phyloP scores from a whole-genome alignment of 176 grass and related monocot species.

The Thinopyrum elongatum region DNA sequence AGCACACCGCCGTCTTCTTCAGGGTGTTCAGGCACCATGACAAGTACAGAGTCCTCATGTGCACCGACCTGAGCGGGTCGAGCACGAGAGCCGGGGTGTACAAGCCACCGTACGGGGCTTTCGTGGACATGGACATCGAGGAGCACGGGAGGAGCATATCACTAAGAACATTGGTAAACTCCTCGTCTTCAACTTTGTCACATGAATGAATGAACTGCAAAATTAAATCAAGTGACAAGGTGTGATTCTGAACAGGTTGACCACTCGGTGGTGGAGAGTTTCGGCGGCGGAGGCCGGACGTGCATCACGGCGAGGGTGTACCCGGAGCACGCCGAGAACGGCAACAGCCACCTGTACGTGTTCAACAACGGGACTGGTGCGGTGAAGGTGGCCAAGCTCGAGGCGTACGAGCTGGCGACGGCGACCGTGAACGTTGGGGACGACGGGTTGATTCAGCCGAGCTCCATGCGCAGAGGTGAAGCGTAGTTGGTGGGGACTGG shows the following conservation, averaged over 20 bases:
- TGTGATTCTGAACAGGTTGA: slow-evolving; percentile 42
- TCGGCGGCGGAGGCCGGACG: slow-evolving; percentile 43
- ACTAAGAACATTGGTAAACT: slow-evolving; percentile 64
- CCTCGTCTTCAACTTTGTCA: not conserved
- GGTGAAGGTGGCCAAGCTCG: slow-evolving; percentile 46
- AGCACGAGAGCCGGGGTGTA: slow-evolving; percentile 39
- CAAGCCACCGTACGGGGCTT: slow-evolving; percentile 63
- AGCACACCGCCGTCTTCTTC: slow-evolving; percentile 75
- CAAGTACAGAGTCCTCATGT: slow-evolving; percentile 50
- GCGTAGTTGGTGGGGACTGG: not conserved
- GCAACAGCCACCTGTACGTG: slow-evolving; percentile 44
- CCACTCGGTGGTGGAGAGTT: slow-evolving; percentile 75
- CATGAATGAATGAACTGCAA: not conserved
- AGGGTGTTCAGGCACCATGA: slow-evolving; percentile 42
- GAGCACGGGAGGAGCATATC: slow-evolving; percentile 41
- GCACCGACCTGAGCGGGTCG: slow-evolving; percentile 57
- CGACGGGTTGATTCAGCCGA: not conserved
- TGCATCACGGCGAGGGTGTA: slow-evolving; percentile 76
- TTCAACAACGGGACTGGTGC: slow-evolving; percentile 59
- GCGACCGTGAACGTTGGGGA: slow-evolving; percentile 38
- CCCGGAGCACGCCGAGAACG: slow-evolving; percentile 36
- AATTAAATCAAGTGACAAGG: not conserved
- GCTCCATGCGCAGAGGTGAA: not conserved
- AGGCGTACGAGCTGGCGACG: slow-evolving; percentile 54
- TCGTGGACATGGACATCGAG: slow-evolving; percentile 57